A percentile compares a stretch with the other conserved stretches of the same genome.
Evolutionary conservation across 768 basidiomycete genomes (phyloP).

Genomic region (Lactarius hatsudake): DNA sequence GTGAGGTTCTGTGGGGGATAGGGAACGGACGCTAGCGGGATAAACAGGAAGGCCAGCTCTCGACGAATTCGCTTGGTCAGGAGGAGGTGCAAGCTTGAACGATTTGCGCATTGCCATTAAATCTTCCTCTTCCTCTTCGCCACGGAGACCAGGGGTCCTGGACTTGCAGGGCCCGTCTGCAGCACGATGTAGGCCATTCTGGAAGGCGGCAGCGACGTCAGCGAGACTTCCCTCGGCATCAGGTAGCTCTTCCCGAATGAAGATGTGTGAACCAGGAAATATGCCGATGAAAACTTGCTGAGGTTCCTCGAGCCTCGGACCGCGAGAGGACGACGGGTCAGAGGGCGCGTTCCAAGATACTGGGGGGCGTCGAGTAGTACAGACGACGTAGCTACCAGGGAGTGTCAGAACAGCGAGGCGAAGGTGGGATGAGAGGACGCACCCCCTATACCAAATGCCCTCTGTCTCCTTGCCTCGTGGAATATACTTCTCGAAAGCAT

Average conservation of each 20-base stretch:
- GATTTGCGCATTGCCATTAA: slow-evolving; percentile 47
- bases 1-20: slow-evolving; percentile 64
- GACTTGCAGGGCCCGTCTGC: slow-evolving; percentile 45
- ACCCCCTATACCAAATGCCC: slow-evolving; percentile 94
- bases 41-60: slow-evolving; percentile 72
- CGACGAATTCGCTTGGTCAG: slow-evolving; percentile 71
- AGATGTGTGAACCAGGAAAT: slow-evolving; percentile 87
- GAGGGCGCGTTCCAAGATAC: slow-evolving; percentile 59
- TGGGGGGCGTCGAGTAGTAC: slow-evolving; percentile 70
- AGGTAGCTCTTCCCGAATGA: slow-evolving; percentile 78
- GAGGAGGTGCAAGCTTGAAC: slow-evolving; percentile 69
- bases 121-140: slow-evolving; percentile 67
- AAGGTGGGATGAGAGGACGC: slow-evolving; percentile 27
- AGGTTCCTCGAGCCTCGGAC: slow-evolving; percentile 66
- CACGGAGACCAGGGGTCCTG: slow-evolving; percentile 51
- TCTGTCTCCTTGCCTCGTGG: slow-evolving; percentile 71
- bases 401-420: slow-evolving; percentile 11
- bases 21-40: slow-evolving; percentile 63
- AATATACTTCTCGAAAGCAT: slow-evolving; percentile 91
- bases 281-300: slow-evolving; percentile 94
- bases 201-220: slow-evolving; percentile 58
- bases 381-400: slow-evolving; percentile 73
- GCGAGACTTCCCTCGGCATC: slow-evolving; percentile 86
- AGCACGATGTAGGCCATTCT: slow-evolving; percentile 39
- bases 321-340: slow-evolving; percentile 54